Evolutionary conservation across 164 flowering plant genomes (phyloP), one percentile per base, ranked within the genome.

Genomic region (Macadamia integrifolia): DNA sequence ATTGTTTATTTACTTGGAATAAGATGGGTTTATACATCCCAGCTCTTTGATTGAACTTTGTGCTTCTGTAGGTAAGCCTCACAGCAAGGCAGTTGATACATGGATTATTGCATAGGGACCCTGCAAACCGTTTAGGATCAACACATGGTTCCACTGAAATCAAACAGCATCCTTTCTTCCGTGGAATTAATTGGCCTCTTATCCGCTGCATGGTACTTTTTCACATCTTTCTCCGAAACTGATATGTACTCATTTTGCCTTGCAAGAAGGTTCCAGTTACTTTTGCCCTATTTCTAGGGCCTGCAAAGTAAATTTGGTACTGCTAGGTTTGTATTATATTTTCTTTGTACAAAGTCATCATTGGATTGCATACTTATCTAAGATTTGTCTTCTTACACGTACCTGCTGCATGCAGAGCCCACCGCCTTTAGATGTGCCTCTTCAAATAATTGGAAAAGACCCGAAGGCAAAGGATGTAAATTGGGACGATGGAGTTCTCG

Each of bases 131-230:
- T 3, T 67, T 94, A 74, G 98, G 97, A 68, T 88, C 97, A 69
- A 84, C 63, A 49, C 73, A 74, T 13, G 98, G 98, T 67, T 88
- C 97, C 59, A 90, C 78, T 78, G 97, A 90, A 80, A 88, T 94
- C 76, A 94, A 94, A 76, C 78, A 86, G 53, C 96, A 94, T 64
- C 84, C 88, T 15, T 94, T 91, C 74, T 94, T 94, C 78, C 91
- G 86, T 17, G 96, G 86, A 70, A 83, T 94, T 52, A 86, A 88
- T 49, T 94, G 98, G 98, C 95, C 98, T 65, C 81, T 94, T 59
- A 91, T 94, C 58, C 95, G 97, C 50, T 77, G 86, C 92, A 90
- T 90, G 98, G 97, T 93, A 90, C 32, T 6, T 62, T 23, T 31
- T 55, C 60, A 53, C 2, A 6, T 7, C 57, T 4, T 58, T 57